phyloP scores from a whole-genome alignment of 371 early-diverging fungal genomes.

The Rhizomucor miehei region DNA sequence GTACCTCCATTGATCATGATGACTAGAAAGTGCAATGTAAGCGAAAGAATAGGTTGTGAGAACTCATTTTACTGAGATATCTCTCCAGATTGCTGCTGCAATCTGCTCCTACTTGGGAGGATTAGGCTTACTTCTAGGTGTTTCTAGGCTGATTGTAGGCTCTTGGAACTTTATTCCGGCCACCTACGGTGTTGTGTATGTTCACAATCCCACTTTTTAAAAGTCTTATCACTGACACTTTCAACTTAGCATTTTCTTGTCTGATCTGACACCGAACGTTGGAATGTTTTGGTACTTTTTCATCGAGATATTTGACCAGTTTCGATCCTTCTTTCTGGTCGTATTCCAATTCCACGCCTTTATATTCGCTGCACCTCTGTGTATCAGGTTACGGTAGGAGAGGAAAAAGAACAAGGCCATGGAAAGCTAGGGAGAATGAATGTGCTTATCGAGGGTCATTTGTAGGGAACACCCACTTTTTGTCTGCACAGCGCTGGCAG shows the following conservation, averaged over 20 bases:
- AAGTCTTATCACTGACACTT: not conserved
- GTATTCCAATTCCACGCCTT: slow-evolving; percentile 90
- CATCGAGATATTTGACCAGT: slow-evolving; percentile 97
- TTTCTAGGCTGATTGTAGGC: slow-evolving; percentile 60
- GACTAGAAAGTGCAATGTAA: slow-evolving; percentile 6
- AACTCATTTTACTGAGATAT: no score
- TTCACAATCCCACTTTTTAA: not conserved
- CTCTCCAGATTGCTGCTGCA: not conserved
- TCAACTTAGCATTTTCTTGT: slow-evolving; percentile 40
- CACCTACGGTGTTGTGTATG: slow-evolving; percentile 81
- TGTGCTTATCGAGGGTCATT: not conserved
- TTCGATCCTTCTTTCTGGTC: slow-evolving; percentile 86
- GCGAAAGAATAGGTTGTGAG: not conserved
- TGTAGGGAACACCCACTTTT: slow-evolving; percentile 77
- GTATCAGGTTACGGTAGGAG: slow-evolving; percentile 67
- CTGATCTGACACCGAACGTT: slow-evolving; percentile 92
- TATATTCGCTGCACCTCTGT: slow-evolving; percentile 79
- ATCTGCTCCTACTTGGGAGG: slow-evolving; percentile 1
- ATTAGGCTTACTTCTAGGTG: slow-evolving; percentile 37
- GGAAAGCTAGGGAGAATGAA: not conserved
- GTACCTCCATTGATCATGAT: slow-evolving; percentile 63
- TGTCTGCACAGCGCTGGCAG: slow-evolving; percentile 61
- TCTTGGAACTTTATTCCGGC: slow-evolving; percentile 72
- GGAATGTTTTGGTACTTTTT: slow-evolving; percentile 98
- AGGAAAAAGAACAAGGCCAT: not conserved